Base-by-base conservation (phyloP, 176 grass and related monocot genomes). In the Eragrostis nindensis region DNA sequence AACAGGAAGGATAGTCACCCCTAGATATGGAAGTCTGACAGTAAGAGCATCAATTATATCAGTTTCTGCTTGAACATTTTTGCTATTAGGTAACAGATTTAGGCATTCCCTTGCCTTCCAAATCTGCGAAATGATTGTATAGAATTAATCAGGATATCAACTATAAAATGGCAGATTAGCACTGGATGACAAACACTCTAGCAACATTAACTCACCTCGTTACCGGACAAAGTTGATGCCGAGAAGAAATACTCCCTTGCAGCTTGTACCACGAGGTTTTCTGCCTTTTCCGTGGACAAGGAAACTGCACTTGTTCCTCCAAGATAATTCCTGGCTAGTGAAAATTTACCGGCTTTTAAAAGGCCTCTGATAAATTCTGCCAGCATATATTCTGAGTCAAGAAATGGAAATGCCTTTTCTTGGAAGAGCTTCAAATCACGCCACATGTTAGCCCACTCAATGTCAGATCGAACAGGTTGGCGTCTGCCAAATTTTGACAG, bases 81-180 rank as follows among this genome's bases (percentile, higher is more conserved):
- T 88, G 84, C 83, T 98, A 75, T 91, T 93, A 54, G 92, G 90
- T 61, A 94, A 78, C 61, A 98, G 83, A 76, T 91, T 94, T 71
- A 98, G 77, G 74, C 95, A 98, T 87, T 98, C 92, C 82, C 91
- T 98, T 57, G 95, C 95, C 80, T 98, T 98, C 92, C 95, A 98
- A 74, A 98, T 95, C 95, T 98, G 75, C 66, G 90, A 88, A 88
- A 86, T 70, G 47, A 67, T 80, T 63, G 43, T 65, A 79, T 8
- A 76, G 56, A 32, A 76, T 76, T 89, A 57, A 85, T 81, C 15
- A 68, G 11, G 44, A 26, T 78, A 89, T 76, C 21, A 68, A 11
- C 44, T 21, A 67, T 63, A 29, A 77, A 27, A 83, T 79, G 66
- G 40, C 6, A 60, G 30, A 80, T 62, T 42, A 89, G 24, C 38